phyloP scores from a whole-genome alignment of 441 rosid genomes.

The Adansonia gregorii region DNA sequence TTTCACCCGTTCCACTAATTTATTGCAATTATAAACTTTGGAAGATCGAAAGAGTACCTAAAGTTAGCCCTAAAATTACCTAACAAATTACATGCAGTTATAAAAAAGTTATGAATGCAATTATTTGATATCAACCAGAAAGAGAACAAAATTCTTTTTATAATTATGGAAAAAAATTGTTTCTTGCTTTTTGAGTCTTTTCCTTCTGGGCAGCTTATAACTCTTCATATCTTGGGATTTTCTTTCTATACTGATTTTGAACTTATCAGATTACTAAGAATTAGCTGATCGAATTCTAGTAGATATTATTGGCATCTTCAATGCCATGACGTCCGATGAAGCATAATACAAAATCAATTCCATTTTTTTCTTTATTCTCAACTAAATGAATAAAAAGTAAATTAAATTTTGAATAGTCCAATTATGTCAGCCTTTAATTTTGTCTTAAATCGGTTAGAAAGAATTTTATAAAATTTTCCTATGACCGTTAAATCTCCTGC shows the following conservation, averaged over 20 bases:
- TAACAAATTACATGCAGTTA: not conserved
- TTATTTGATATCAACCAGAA: not conserved
- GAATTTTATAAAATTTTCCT: not conserved
- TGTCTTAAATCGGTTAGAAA: not conserved
- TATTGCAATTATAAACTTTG: not conserved
- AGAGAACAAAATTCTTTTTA: not conserved
- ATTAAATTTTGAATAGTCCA: not conserved
- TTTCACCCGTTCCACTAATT: not conserved
- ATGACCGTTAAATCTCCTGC: constrained; percentile 56
- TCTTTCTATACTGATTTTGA: not conserved
- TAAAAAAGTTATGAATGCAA: not conserved
- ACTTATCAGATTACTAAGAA: not conserved
- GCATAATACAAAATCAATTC: not conserved
- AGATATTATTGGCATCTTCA: not conserved
- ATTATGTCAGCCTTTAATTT: not conserved
- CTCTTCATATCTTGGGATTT: not conserved
- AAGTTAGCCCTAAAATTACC: not conserved
- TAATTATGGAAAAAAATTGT: not conserved
- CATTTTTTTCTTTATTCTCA: not conserved
- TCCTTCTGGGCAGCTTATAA: no score
- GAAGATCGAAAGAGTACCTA: not conserved
- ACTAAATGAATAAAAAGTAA: not conserved
- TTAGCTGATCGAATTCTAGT: not conserved
- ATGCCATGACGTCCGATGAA: not conserved
- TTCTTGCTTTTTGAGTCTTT: no score